Conservation (phyloP, 23 red algal species). For the Gracilariopsis chorda region DNA sequence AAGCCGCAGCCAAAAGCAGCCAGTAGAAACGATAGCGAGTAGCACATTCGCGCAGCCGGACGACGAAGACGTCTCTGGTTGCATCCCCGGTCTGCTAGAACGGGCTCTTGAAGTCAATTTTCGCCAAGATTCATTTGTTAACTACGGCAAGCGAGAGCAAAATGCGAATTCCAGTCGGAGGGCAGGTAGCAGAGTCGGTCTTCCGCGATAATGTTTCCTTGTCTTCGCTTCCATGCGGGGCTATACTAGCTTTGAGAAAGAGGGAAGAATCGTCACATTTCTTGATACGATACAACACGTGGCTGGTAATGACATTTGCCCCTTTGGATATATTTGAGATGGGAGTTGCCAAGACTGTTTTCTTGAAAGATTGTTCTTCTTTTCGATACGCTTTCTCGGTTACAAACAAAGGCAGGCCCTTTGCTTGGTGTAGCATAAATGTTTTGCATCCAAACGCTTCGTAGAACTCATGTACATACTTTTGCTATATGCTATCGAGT, state of each 20-base stretch:
- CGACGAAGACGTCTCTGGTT: background rate
- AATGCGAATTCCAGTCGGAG: background rate
- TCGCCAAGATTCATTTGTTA: background rate
- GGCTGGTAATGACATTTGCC: background rate
- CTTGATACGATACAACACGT: background rate
- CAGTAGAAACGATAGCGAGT: background rate
- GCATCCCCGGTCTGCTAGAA: background rate
- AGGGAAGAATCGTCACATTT: background rate
- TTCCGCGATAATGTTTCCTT: background rate
- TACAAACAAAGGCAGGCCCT: background rate
- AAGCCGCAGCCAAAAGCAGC: background rate
- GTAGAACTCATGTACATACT: background rate
- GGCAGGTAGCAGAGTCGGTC: background rate
- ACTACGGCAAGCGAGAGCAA: background rate
- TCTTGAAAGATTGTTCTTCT: background rate
- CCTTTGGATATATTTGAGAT: background rate
- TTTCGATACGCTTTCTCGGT: background rate
- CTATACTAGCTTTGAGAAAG: background rate
- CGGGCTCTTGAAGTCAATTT: no score
- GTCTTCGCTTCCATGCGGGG: background rate
- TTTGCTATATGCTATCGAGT: background rate
- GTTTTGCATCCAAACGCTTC: background rate
- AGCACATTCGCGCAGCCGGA: background rate
- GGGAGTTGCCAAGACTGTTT: background rate
- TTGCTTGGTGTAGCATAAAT: background rate